Conservation (phyloP, 1,139 yeast species). For the Meyerozyma smithsonii region DNA sequence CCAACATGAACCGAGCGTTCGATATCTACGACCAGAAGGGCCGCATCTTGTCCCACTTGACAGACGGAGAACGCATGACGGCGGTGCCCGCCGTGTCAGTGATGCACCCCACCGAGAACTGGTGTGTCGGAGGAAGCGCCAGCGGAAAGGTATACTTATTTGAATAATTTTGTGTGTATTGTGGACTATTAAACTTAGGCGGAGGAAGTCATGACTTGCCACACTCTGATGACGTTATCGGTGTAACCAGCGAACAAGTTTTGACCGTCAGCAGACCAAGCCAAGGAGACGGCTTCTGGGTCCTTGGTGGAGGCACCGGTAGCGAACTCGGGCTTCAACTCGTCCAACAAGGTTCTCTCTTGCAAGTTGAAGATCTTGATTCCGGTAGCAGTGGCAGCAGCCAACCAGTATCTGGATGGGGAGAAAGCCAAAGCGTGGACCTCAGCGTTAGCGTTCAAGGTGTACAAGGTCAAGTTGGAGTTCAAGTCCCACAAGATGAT, state of each 20-base stretch:
- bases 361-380: constrained; percentile 98
- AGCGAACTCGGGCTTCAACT: constrained; percentile 97
- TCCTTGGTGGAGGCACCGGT: constrained; percentile 88
- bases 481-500: constrained; percentile 98
- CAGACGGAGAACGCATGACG: constrained; percentile 51
- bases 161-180: constrained; percentile 16
- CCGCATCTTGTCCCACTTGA: constrained; percentile 67
- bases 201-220: constrained; percentile 98
- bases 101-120: constrained; percentile 80
- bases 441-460: constrained; percentile 94
- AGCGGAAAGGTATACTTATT: constrained; percentile 84
- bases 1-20: constrained; percentile 83
- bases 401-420: constrained; percentile 99
- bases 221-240: constrained; percentile 98
- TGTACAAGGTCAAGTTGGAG: constrained; percentile 85
- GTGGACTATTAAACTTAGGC: constrained; percentile 27
- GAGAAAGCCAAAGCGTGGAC: constrained; percentile 98
- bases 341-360: constrained; percentile 93
- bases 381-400: constrained; percentile 98
- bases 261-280: constrained; percentile 99
- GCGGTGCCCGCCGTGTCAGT: constrained; percentile 89
- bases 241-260: constrained; percentile 99
- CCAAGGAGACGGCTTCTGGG: constrained; percentile 97
- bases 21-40: constrained; percentile 81
- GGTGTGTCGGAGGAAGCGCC: constrained; percentile 93